Evolutionary conservation across 257 asterid species (phyloP).

Genomic region (Anisodus tanguticus): DNA sequence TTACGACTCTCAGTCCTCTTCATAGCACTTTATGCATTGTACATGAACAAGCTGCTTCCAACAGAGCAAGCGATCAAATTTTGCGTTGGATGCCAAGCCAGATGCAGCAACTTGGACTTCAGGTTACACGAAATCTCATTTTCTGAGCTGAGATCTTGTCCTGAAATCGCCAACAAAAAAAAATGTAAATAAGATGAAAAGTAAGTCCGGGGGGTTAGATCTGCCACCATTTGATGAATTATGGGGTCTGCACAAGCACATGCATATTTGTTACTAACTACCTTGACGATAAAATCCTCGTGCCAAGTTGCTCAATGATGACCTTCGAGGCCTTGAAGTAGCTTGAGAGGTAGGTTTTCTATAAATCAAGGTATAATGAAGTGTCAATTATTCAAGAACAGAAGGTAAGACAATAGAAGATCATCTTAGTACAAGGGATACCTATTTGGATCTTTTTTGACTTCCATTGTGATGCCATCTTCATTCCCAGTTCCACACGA

Average conservation of each 20-base stretch:
- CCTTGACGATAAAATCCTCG: conserved; percentile 63
- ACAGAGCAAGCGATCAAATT: conserved; percentile 96
- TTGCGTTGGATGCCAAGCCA: conserved; percentile 98
- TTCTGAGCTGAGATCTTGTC: conserved; percentile 59
- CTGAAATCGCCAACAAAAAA: conserved; percentile 55
- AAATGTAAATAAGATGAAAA: not conserved
- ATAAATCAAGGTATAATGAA: conserved; percentile 24
- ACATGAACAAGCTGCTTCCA: conserved; percentile 98
- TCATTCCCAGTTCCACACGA: conserved; percentile 67
- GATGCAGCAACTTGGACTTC: conserved; percentile 88
- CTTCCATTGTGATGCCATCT: conserved; percentile 73
- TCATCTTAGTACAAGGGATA: conserved; percentile 29
- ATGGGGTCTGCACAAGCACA: conserved; percentile 1
- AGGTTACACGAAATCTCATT: conserved; percentile 89
- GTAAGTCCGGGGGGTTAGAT: not conserved
- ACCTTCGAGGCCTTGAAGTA: conserved; percentile 89
- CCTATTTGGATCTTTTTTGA: conserved; percentile 81
- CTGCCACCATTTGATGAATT: not conserved
- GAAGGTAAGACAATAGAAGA: not conserved
- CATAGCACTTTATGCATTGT: conserved; percentile 67
- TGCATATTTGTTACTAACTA: conserved; percentile 41
- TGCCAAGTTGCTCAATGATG: conserved; percentile 79
- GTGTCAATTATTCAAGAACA: conserved; percentile 3
- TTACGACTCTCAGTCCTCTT: conserved; percentile 4
- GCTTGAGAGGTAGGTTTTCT: conserved; percentile 83